These are phyloP conservation scores for Mortierella sp. DNA, from an alignment of 371 early-diverging fungal species.

Conservation along the genomic window DNA sequence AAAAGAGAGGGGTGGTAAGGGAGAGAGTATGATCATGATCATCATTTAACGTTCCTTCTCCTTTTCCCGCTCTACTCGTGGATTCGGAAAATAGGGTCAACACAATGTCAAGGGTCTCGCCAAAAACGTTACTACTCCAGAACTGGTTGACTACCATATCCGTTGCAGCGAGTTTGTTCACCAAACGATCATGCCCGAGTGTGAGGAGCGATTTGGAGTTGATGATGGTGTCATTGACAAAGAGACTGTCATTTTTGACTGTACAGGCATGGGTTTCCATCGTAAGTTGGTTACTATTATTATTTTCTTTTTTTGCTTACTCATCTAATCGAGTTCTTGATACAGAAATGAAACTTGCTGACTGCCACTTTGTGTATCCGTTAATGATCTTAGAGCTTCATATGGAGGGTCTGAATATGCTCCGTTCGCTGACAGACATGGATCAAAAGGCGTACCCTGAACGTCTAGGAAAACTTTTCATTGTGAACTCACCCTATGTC, in stretches of 20 bases:
- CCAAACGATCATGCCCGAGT: constrained; percentile 77
- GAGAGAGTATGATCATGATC: background rate
- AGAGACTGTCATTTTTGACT: constrained; percentile 88
- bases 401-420: constrained; percentile 79
- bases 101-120: constrained; percentile 81
- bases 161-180: constrained; percentile 82
- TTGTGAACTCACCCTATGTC: constrained; percentile 85
- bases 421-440: constrained; percentile 78
- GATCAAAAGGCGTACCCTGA: constrained; percentile 90
- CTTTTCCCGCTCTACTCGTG: background rate
- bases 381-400: constrained; percentile 68
- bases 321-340: background rate
- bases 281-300: constrained; percentile 57
- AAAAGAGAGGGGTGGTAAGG: background rate
- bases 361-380: background rate
- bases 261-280: constrained; percentile 80
- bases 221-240: constrained; percentile 68
- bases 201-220: constrained; percentile 68
- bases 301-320: background rate
- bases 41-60: background rate
- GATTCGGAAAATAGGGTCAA: constrained; percentile 59
- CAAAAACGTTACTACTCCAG: constrained; percentile 68
- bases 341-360: constrained; percentile 9
- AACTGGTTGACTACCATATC: constrained; percentile 77
- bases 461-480: constrained; percentile 77